These are phyloP conservation scores for Cavenderia fasciculata DNA, from an alignment of 78 protist species.

Conservation along the genomic window DNA sequence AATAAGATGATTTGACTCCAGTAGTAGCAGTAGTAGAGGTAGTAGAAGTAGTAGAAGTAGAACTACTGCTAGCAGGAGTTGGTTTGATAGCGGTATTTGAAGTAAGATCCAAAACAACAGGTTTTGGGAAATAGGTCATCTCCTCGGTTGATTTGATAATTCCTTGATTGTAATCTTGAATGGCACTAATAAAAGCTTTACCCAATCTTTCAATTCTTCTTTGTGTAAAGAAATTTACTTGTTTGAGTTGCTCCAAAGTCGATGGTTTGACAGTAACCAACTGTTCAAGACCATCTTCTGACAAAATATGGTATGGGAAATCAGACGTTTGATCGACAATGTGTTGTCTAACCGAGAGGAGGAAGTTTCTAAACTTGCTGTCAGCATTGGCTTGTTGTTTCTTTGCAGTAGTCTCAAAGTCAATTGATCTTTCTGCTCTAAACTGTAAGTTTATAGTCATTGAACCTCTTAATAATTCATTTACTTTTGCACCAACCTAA, in stretches of 20 bases:
- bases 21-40: too few relatives aligned
- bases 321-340: background rate
- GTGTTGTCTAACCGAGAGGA: background rate
- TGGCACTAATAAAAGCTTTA: background rate
- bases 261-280: background rate
- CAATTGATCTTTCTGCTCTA: background rate
- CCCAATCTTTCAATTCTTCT: slow-evolving; percentile 6
- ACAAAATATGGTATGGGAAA: background rate
- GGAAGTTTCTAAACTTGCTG: background rate
- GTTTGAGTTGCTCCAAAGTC: background rate
- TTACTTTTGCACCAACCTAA: too few relatives aligned
- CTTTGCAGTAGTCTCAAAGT: background rate
- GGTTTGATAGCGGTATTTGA: too few relatives aligned
- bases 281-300: background rate
- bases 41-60: too few relatives aligned
- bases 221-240: background rate
- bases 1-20: too few relatives aligned
- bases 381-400: too few relatives aligned
- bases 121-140: too few relatives aligned
- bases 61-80: too few relatives aligned
- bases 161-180: background rate
- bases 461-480: too few relatives aligned
- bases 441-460: background rate
- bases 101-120: too few relatives aligned
- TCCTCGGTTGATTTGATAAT: too few relatives aligned